Conservation (phyloP, 352 stramenopile genomes). For the Phytophthora sansomeana region DNA sequence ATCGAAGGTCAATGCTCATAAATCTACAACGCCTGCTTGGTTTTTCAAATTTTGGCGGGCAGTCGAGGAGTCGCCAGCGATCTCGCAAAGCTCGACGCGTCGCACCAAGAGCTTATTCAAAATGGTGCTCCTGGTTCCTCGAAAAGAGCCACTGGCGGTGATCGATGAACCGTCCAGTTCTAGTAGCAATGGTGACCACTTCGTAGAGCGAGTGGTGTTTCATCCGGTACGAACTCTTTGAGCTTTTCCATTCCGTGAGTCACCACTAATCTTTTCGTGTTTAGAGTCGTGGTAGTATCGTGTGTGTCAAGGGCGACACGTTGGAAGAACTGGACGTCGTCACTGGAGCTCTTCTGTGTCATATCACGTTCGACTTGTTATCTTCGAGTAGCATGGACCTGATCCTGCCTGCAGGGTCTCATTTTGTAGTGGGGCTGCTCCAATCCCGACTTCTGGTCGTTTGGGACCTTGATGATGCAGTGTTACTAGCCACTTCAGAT, state of each 20-base stretch:
- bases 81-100: constrained; percentile 20
- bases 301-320: constrained; percentile 63
- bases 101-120: constrained; percentile 7
- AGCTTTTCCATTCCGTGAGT: neutral
- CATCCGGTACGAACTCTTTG: constrained; percentile 33
- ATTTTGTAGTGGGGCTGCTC: constrained; percentile 63
- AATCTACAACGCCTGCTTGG: neutral
- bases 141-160: constrained; percentile 32
- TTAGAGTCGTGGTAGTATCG: constrained; percentile 50
- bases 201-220: constrained; percentile 39
- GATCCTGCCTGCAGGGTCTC: constrained; percentile 50
- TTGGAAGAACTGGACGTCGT: constrained; percentile 72
- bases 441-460: constrained; percentile 62
- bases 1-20: neutral
- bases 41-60: constrained; percentile 17
- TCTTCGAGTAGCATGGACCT: constrained; percentile 54
- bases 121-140: constrained; percentile 37
- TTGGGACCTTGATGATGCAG: constrained; percentile 72
- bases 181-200: constrained; percentile 13
- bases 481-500: constrained; percentile 68
- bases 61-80: constrained; percentile 31
- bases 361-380: constrained; percentile 74
- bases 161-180: constrained; percentile 30
- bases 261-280: constrained; percentile 3
- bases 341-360: constrained; percentile 59